Percentiles rank a stretch among this genome's conserved stretches.
These are phyloP conservation scores for Saccharomycopsis guyanensis DNA, from an alignment of 805 yeast genomes.

Conservation along the genomic window DNA sequence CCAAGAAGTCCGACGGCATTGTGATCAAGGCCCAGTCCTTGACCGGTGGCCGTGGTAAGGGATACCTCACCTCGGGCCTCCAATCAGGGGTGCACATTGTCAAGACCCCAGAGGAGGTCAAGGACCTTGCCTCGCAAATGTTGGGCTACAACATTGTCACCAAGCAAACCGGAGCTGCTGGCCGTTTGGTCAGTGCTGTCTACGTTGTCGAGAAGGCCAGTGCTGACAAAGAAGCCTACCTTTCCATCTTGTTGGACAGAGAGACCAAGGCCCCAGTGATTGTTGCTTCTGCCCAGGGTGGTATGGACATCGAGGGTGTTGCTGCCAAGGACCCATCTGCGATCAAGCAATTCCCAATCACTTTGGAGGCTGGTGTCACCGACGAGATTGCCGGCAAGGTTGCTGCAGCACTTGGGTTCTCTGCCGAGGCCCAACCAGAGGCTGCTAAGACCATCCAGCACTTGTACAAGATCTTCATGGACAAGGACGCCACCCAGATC, in stretches of 20 bases:
- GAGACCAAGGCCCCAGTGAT: slow-evolving; percentile 82
- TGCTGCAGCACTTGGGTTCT: slow-evolving; percentile 77
- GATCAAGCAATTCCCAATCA: slow-evolving; percentile 79
- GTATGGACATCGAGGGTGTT: slow-evolving; percentile 99
- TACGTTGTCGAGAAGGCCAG: slow-evolving; percentile 92
- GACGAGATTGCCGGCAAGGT: slow-evolving; percentile 66
- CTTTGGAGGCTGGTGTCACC: slow-evolving; percentile 72
- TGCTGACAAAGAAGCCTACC: slow-evolving; percentile 90
- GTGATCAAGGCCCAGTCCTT: slow-evolving; percentile 98
- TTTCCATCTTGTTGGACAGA: slow-evolving; percentile 94
- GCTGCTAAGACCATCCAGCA: slow-evolving; percentile 84
- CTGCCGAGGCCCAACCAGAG: slow-evolving; percentile 65
- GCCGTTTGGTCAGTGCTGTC: slow-evolving; percentile 94
- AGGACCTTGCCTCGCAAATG: slow-evolving; percentile 81
- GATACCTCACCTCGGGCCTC: slow-evolving; percentile 91
- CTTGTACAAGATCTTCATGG: slow-evolving; percentile 81
- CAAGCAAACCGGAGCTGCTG: slow-evolving; percentile 96
- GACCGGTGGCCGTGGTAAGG: slow-evolving; percentile 99
- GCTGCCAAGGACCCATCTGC: slow-evolving; percentile 88
- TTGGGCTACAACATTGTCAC: slow-evolving; percentile 89
- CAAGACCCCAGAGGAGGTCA: slow-evolving; percentile 77
- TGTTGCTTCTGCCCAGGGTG: slow-evolving; percentile 97
- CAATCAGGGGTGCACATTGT: slow-evolving; percentile 95
- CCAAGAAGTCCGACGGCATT: slow-evolving; percentile 58
- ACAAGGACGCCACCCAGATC: slow-evolving; percentile 94